Conservation (phyloP, 345 rosid species). For the Brassica incana region DNA sequence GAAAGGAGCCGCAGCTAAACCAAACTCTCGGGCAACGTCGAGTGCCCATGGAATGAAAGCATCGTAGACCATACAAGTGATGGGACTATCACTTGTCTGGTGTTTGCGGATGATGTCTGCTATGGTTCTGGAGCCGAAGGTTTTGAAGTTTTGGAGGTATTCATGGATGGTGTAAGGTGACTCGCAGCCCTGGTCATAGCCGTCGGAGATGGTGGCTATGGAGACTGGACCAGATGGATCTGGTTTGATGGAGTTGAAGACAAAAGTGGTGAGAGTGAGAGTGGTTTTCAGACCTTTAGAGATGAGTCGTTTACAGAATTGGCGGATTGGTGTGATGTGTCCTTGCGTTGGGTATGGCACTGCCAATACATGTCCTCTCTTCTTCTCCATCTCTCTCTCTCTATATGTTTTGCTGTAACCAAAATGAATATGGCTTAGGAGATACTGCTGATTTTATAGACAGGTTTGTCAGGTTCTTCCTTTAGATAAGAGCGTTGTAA, state of each 20-base stretch:
- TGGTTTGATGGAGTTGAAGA: neutral
- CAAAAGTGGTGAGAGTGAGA: neutral
- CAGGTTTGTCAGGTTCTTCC: neutral
- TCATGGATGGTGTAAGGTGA: neutral
- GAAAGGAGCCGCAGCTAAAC: slow-evolving; percentile 53
- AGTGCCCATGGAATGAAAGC: slow-evolving; percentile 64
- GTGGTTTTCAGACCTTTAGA: neutral
- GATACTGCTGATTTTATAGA: neutral
- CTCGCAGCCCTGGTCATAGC: neutral
- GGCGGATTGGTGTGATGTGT: neutral
- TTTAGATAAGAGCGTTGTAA: neutral
- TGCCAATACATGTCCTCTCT: neutral
- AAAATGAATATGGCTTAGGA: neutral
- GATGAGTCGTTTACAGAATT: neutral
- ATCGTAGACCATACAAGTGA: slow-evolving; percentile 60
- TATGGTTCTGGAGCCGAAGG: slow-evolving; percentile 51
- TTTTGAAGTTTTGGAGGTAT: neutral
- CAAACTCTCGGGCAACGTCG: slow-evolving; percentile 54
- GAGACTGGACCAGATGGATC: neutral
- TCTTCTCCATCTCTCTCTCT: neutral
- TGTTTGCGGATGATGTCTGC: slow-evolving; percentile 40
- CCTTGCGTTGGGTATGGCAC: neutral
- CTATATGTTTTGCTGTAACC: neutral
- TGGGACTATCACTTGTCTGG: slow-evolving; percentile 36
- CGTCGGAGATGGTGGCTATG: neutral